Evolutionary conservation across 805 yeast genomes (phyloP), one percentile per base, ranked within the genome.

Genomic region (Hanseniaspora mollemarum): DNA sequence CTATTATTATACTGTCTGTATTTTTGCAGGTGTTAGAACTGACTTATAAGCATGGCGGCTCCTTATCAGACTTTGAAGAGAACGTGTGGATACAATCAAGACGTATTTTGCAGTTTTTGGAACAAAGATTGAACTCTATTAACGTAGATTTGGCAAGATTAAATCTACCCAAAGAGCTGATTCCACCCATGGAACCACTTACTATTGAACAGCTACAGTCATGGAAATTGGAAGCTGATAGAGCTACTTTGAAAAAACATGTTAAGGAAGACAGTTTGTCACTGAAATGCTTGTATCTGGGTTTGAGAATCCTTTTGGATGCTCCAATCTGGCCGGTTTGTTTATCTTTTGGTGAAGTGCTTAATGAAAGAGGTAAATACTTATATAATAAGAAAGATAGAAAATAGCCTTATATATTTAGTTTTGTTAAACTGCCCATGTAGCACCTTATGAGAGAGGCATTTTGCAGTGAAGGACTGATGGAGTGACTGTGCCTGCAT

Each of bases 301-400:
- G 92, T 37, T 83, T 83, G 12, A 69, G 87, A 57, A 80, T 83
- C 28, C 68, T 83, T 46, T 87, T 87, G 3, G 92, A 83, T 68
- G 88, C 88, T 0, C 92, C 92, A 15, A 81, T 83, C 24, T 83
- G 94, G 94, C 92, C 92, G 0, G 73, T 83, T 46, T 84, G 87
- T 0, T 67, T 83, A 62, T 75, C 81, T 18, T 81, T 83, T 68
- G 90, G 90, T 0, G 90, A 83, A 31, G 45, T 48, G 8, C 25
- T 48, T n/a, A 48, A 48, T 29, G 51, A 48, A 26, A 48, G 51
- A 40, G 51, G 51, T 3, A 36, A 33, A 18, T 48, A 48, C 15
- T 26, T 48, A 16, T 22, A 48, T 25, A 21, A 6, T n/a, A 46
- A 46, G 29, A 38, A 24, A 22, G 28, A 38, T 5, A 4, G 18